Base-by-base conservation (phyloP, 441 rosid species). In the Populus hybrid region DNA sequence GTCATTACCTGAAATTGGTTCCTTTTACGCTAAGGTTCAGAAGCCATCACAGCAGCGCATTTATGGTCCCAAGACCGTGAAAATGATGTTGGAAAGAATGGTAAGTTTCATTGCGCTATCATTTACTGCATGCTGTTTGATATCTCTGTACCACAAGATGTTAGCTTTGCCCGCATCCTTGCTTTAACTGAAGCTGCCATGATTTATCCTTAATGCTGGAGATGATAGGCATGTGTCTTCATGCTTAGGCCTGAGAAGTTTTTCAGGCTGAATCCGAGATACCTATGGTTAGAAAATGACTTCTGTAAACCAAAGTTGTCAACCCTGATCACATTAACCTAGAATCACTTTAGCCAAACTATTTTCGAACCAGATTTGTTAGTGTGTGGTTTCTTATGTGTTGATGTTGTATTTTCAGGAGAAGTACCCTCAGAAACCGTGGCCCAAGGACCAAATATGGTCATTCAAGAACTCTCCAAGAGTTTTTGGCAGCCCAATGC, bases 361-460 rank as follows among this genome's bases (percentile, higher is more conserved):
- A 0, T 6, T 34, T 34, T 34, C 36, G 36, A 34, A 34, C 8
- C 36, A 34, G 6, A 6, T 54, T 1, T 54, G 21, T 67, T 9
- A 11, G 10, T 5, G 18, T 74, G 8, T 32, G 26, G 75, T 78
- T 35, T 7, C 63, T 46, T 34, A 50, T 50, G 16, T 24, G 73
- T 24, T 16, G 5, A 10, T 30, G 23, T 35, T 69, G n/a, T 77
- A 18, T 79, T 59, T 79, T 26, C 87, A 97, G 99, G 95, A 88
- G 78, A 97, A 92, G 83, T 97, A 88, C 71, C 88, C 95, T 1
- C 99, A 97, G 82, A 92, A 84, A 85, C 88, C 95, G 1, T 97
- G 99, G 99, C 97, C 99, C 4, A 91, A 89, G 88, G 98, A 97
- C 78, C 91, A 88, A 78, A 95, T 95, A 84, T 97, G 99, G 99